A percentile compares a stretch with the other conserved stretches of the same genome.
Conservation (phyloP, 805 yeast species). For the Saccharomycopsis amapae region DNA sequence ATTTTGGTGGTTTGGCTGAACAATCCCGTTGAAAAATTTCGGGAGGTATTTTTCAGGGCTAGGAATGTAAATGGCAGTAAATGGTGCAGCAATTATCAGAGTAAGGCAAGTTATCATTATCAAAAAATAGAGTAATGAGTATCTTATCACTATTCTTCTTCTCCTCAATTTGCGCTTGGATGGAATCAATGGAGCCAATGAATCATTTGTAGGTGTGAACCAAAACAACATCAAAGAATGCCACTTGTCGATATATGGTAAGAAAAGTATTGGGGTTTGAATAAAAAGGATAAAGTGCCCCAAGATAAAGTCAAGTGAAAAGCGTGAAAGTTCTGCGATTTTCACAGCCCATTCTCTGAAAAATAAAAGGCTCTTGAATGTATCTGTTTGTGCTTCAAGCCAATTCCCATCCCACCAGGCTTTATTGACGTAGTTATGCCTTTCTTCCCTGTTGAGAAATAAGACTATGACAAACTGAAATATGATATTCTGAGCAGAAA, state of each 20-base stretch:
- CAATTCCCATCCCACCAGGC: conserved; percentile 99
- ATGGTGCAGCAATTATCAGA: conserved; percentile 87
- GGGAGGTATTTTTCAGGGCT: conserved; percentile 29
- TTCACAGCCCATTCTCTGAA: conserved; percentile 92
- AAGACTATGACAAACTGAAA: conserved; percentile 77
- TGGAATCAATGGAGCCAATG: conserved; percentile 96
- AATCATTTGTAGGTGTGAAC: conserved; percentile 95
- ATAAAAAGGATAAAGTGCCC: conserved; percentile 85
- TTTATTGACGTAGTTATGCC: conserved; percentile 89
- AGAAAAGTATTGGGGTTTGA: conserved; percentile 78
- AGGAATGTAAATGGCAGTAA: conserved; percentile 55
- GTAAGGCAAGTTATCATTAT: conserved; percentile 65
- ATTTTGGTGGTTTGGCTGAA: conserved; percentile 78
- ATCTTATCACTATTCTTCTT: conserved; percentile 95
- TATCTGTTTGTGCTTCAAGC: conserved; percentile 92
- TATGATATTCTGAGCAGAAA: conserved; percentile 80
- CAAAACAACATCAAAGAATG: conserved; percentile 98
- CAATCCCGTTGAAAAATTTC: conserved; percentile 53
- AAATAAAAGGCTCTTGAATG: conserved; percentile 93
- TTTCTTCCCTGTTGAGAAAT: conserved; percentile 88
- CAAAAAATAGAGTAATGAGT: conserved; percentile 71
- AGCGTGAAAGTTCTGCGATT: conserved; percentile 87
- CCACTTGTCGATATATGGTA: conserved; percentile 93
- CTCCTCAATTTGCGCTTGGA: conserved; percentile 85
- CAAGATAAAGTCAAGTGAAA: conserved; percentile 91